Percentiles rank a stretch among this genome's conserved stretches.
Evolutionary conservation across 352 stramenopile species (phyloP).

Genomic region (Globisporangium camurandrum): DNA sequence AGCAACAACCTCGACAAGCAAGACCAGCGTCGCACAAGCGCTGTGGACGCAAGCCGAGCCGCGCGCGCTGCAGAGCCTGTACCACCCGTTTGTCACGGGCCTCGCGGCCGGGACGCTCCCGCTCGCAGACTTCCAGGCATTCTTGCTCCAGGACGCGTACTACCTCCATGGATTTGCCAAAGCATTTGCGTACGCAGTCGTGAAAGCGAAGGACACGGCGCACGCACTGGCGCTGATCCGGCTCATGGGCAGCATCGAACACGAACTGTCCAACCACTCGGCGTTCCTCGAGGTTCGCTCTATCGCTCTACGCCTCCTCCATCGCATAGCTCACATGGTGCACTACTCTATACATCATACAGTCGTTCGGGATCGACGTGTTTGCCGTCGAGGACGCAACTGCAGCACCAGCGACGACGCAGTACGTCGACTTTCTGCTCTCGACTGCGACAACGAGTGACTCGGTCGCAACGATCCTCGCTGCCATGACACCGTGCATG

Average conservation of each 20-base stretch:
- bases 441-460: slow-evolving; percentile 22
- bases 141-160: slow-evolving; percentile 51
- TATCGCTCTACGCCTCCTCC: too few species aligned
- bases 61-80: slow-evolving; percentile 28
- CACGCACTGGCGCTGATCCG: slow-evolving; percentile 31
- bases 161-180: slow-evolving; percentile 42
- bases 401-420: slow-evolving; percentile 22
- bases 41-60: slow-evolving; percentile 28
- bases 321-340: too few species aligned
- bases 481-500: slow-evolving; percentile 47
- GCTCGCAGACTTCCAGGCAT: slow-evolving; percentile 26
- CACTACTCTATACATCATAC: neutral
- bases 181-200: slow-evolving; percentile 38
- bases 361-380: slow-evolving; percentile 37
- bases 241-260: slow-evolving; percentile 36
- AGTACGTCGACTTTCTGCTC: slow-evolving; percentile 46
- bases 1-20: slow-evolving; percentile 1
- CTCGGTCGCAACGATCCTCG: slow-evolving; percentile 33
- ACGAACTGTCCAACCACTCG: slow-evolving; percentile 34
- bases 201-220: slow-evolving; percentile 24
- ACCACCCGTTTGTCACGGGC: slow-evolving; percentile 43
- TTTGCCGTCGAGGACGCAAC: slow-evolving; percentile 20
- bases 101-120: slow-evolving; percentile 28
- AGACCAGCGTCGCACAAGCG: slow-evolving; percentile 5
- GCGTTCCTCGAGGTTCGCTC: slow-evolving; percentile 30